Percentiles rank a stretch among this genome's conserved stretches.
Evolutionary conservation across 2,329 filamentous ascomycete species (phyloP).

Genomic region (Monosporascus sp.): DNA sequence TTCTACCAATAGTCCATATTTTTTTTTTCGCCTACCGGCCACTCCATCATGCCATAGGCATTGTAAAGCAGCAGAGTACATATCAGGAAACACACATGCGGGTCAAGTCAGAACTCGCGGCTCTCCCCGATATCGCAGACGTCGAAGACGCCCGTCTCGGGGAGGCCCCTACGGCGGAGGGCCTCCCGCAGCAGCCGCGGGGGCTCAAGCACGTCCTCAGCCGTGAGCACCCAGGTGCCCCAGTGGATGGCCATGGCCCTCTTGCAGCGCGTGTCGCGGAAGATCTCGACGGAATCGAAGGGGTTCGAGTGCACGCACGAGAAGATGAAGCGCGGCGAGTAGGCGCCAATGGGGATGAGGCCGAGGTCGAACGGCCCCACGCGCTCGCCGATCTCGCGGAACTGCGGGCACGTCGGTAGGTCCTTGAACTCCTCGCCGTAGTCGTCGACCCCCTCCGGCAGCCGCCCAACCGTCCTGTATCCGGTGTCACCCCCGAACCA

Average conservation of each 20-base stretch:
- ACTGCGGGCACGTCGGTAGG: conserved; percentile 74
- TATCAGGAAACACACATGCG: no score
- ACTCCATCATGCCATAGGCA: no score
- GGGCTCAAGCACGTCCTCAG: conserved; percentile 81
- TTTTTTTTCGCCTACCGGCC: no score
- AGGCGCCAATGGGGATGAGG: conserved; percentile 89
- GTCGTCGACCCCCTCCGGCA: conserved; percentile 61
- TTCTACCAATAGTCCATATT: no score
- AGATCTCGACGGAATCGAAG: conserved; percentile 84
- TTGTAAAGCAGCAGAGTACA: no score
- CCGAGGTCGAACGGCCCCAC: conserved; percentile 88
- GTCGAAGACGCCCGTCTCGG: conserved; percentile 72
- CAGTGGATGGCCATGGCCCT: conserved; percentile 85
- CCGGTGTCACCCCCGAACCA: conserved; percentile 91
- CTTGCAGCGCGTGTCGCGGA: conserved; percentile 73
- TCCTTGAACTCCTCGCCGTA: conserved; percentile 62
- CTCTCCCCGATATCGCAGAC: conserved; percentile 82
- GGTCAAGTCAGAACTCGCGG: conserved; percentile 57
- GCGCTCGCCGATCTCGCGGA: conserved; percentile 73
- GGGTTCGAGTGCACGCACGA: conserved; percentile 83
- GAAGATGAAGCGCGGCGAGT: conserved; percentile 68
- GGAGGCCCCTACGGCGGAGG: conserved; percentile 59
- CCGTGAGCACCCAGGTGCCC: conserved; percentile 84
- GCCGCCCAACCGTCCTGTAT: conserved; percentile 70
- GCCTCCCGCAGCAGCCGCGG: conserved; percentile 68